Percentiles rank a stretch among this genome's conserved stretches.
phyloP scores from a whole-genome alignment of 768 basidiomycete genomes.

The Hemileccinum rubropunctum region DNA sequence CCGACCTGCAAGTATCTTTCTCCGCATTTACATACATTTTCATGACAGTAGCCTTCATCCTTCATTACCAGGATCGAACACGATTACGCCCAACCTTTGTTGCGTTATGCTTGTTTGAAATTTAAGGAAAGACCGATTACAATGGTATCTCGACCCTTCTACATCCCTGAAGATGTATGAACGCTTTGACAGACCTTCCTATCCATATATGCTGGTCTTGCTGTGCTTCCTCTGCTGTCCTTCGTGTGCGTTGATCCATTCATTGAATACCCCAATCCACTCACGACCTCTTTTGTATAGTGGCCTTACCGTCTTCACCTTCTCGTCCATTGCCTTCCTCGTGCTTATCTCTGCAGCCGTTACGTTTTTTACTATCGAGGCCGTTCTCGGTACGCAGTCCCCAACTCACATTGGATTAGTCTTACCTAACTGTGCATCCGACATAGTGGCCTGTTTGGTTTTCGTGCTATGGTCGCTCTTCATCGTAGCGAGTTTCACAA shows the following conservation, averaged over 20 bases:
- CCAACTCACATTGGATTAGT: neutral
- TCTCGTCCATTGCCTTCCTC: slow-evolving; percentile 35
- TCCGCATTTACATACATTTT: neutral
- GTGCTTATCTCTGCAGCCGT: slow-evolving; percentile 35
- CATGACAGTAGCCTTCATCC: neutral
- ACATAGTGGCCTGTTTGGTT: slow-evolving; percentile 34
- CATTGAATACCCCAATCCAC: slow-evolving; percentile 7
- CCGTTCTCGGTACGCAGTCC: slow-evolving; percentile 23
- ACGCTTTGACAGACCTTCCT: slow-evolving; percentile 38
- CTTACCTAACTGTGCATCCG: slow-evolving; percentile 1
- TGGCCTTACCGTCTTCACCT: slow-evolving; percentile 35
- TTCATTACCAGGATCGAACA: slow-evolving; percentile 38
- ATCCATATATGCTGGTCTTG: slow-evolving; percentile 37
- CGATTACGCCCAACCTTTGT: slow-evolving; percentile 42
- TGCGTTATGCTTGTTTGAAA: slow-evolving; percentile 19
- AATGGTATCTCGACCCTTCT: slow-evolving; percentile 18
- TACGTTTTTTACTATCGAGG: slow-evolving; percentile 31
- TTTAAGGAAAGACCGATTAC: slow-evolving; percentile 24
- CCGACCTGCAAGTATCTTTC: slow-evolving; percentile 23
- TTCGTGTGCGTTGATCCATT: slow-evolving; percentile 37
- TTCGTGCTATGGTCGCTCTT: slow-evolving; percentile 32
- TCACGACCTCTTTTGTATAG: slow-evolving; percentile 8
- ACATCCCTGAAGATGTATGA: neutral
- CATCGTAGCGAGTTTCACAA: slow-evolving; percentile 33
- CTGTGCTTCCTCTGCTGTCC: slow-evolving; percentile 32